Evolutionary conservation across 2,329 filamentous ascomycete genomes (phyloP).

Genomic region (Aspergillus ochraceoroseus): DNA sequence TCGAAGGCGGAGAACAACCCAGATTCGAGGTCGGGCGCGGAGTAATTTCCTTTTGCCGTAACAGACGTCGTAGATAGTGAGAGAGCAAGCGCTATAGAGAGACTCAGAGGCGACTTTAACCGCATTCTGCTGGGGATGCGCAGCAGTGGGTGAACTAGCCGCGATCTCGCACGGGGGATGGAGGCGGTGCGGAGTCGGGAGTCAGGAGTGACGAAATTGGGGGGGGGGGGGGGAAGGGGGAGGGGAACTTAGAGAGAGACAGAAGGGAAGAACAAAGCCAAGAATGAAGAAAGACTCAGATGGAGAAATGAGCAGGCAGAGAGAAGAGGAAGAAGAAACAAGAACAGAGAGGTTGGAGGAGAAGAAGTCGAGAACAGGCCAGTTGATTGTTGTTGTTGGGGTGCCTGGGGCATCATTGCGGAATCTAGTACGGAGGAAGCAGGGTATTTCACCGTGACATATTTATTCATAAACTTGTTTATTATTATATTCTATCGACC

Average conservation of each 20-base stretch:
- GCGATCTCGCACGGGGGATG: constrained; percentile 1
- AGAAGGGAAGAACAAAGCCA: not conserved
- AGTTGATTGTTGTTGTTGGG: no score
- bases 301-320: not conserved
- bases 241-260: not conserved
- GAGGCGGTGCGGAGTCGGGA: constrained; percentile 14
- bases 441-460: no score
- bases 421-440: no score
- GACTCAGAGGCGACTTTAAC: constrained; percentile 20
- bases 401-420: no score
- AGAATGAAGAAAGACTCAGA: not conserved
- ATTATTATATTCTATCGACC: no score
- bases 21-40: constrained; percentile 56
- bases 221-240: not conserved
- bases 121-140: constrained; percentile 25
- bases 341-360: constrained; percentile 10
- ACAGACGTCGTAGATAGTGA: constrained; percentile 22
- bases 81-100: constrained; percentile 27
- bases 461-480: no score
- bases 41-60: constrained; percentile 49
- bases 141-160: constrained; percentile 6
- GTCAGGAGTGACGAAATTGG: constrained; percentile 7
- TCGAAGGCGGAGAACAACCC: constrained; percentile 66
- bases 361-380: constrained; percentile 17
- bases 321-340: constrained; percentile 1